Base-by-base conservation (phyloP, 2,329 filamentous ascomycete species). In the Harringtonia lauricola region DNA sequence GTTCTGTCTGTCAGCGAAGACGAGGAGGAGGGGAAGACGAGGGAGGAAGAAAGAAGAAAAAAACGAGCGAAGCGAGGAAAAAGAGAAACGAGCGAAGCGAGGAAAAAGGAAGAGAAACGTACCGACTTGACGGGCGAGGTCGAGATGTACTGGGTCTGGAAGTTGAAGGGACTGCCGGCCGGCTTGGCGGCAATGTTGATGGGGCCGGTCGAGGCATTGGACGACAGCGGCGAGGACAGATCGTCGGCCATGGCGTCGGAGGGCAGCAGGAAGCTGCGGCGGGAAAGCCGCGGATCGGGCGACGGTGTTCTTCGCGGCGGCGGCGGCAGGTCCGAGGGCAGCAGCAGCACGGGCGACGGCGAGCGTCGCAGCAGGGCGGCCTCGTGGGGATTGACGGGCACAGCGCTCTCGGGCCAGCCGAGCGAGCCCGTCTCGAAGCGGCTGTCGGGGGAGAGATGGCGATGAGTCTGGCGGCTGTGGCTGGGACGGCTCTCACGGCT, bases 81-180 rank as follows among this genome's bases (percentile, higher is more conserved):
- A 33, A 29, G 36, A 13, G n/a, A n/a, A n/a, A n/a, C n/a, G n/a
- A n/a, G n/a, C n/a, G n/a, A 40, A 33, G 22, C 41, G 33, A 34
- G 35, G 30, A 39, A 33, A 2, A 9, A 29, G 24, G 12, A 21
- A 22, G 42, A n/a, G 14, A 22, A 21, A 66, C 74, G 36, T 67
- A 88, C 83, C 51, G 86, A 83, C 68, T 88, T 90, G 46, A 88
- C 74, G 3, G 85, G 83, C 17, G 73, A 72, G 49, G 83, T 83
- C 15, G 83, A 81, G 58, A 88, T 82, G 37, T 80, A 73, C 58
- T 85, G 81, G 1, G 90, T 85, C 64, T 94, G 79, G 64, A 96
- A 96, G 65, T 96, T 96, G 76, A 98, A 96, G 1, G 90, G 38
- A 17, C 33, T 41, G 18, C 15, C 26, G 10, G 31, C 17, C 6